phyloP scores from a whole-genome alignment of 257 asterid species.

The Eucommia ulmoides region DNA sequence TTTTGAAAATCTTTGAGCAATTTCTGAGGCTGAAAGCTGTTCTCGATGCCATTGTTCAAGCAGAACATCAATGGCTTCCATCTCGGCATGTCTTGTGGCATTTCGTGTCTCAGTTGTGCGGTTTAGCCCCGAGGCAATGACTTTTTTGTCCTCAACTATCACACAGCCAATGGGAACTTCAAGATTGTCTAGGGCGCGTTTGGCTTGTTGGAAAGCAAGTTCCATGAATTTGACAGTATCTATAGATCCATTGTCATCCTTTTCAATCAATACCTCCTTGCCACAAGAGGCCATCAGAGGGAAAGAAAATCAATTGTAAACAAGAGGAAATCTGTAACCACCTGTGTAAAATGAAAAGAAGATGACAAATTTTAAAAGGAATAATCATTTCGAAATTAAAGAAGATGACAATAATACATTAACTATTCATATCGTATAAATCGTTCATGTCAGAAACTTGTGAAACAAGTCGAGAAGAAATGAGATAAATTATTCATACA shows the following conservation, averaged over 20 bases:
- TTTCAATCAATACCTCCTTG: too few relatives aligned
- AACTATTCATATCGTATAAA: too few relatives aligned
- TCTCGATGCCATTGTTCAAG: conserved; percentile 60
- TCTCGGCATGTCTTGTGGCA: conserved; percentile 92
- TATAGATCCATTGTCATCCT: too few relatives aligned
- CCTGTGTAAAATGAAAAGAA: too few relatives aligned
- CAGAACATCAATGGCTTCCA: conserved; percentile 87
- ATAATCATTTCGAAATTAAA: too few relatives aligned
- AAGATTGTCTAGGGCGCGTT: not conserved
- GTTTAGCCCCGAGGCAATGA: conserved; percentile 73
- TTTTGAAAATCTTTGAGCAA: conserved; percentile 43
- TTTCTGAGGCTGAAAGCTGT: conserved; percentile 42
- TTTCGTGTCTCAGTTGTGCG: conserved; percentile 71
- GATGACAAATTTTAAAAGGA: too few relatives aligned
- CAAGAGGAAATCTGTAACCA: too few relatives aligned
- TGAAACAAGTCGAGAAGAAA: too few relatives aligned
- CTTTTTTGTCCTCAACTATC: conserved; percentile 45
- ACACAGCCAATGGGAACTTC: conserved; percentile 25
- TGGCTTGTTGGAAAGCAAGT: not conserved
- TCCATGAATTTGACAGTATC: not conserved
- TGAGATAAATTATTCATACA: too few relatives aligned
- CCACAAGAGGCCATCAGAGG: not conserved
- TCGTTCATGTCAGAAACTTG: too few relatives aligned
- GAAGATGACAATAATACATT: too few relatives aligned
- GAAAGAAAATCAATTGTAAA: too few relatives aligned